A percentile compares a stretch with the other conserved stretches of the same genome.
phyloP scores from a whole-genome alignment of 257 asterid species.

The Parsonsia alboflavescens region DNA sequence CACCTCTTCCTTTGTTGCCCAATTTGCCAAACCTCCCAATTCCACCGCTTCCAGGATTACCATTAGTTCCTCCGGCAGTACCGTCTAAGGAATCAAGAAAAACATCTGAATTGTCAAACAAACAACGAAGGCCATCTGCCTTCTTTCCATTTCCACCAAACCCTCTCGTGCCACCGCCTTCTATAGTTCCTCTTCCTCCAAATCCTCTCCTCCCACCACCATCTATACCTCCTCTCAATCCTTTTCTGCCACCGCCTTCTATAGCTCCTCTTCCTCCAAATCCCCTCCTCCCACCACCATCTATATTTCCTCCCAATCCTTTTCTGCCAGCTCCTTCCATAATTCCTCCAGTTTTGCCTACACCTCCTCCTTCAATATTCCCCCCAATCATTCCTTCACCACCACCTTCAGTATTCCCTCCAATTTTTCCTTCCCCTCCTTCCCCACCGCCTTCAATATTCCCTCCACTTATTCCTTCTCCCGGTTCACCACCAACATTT shows the following conservation, averaged over 20 bases:
- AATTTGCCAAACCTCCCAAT: conserved; percentile 53
- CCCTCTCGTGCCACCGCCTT: conserved; percentile 29
- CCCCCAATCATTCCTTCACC: conserved; percentile 54
- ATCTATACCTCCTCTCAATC: conserved; percentile 48
- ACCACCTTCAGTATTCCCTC: conserved; percentile 25
- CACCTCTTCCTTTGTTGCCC: conserved; percentile 35
- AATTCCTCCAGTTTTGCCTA: conserved; percentile 36
- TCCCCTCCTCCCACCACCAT: conserved; percentile 31
- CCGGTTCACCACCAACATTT: conserved; percentile 14
- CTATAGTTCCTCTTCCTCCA: conserved; percentile 38
- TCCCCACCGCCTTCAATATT: conserved; percentile 33
- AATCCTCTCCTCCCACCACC: conserved; percentile 35
- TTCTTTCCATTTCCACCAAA: conserved; percentile 40
- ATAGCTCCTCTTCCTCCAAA: conserved; percentile 40
- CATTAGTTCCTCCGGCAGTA: conserved; percentile 39
- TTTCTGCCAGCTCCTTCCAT: conserved; percentile 40
- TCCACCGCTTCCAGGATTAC: conserved; percentile 43
- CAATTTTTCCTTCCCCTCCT: conserved; percentile 20
- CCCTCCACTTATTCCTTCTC: conserved; percentile 32
- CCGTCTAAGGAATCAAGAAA: conserved; percentile 10
- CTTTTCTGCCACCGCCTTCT: conserved; percentile 26
- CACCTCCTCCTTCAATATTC: conserved; percentile 46
- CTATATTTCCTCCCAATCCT: conserved; percentile 52
- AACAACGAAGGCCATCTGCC: conserved; percentile 21
- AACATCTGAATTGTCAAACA: conserved; percentile 18